phyloP scores from a whole-genome alignment of 2,329 filamentous ascomycete species.

The Thyridium curvatum region DNA sequence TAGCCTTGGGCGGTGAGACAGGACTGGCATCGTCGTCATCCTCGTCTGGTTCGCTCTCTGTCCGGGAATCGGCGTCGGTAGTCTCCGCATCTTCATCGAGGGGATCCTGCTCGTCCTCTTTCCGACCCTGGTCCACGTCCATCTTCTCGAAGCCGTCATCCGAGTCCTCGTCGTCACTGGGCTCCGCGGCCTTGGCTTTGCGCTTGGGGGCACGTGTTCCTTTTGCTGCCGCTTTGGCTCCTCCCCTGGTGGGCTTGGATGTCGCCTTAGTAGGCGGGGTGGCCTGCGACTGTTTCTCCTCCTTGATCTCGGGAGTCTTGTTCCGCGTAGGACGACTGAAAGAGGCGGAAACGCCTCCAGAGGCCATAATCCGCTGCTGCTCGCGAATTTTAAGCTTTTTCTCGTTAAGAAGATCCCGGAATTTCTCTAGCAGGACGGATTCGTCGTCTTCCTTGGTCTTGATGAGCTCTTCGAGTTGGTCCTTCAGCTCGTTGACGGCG shows the following conservation, averaged over 20 bases:
- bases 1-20: not conserved
- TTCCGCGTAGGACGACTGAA: not conserved
- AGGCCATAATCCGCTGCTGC: slow-evolving; percentile 56
- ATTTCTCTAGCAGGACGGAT: slow-evolving; percentile 60
- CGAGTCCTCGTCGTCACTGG: slow-evolving; percentile 29
- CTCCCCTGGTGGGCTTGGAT: not conserved
- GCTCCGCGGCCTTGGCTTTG: slow-evolving; percentile 33
- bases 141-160: slow-evolving; percentile 44
- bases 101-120: slow-evolving; percentile 12
- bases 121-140: slow-evolving; percentile 34
- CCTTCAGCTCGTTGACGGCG: slow-evolving; percentile 51
- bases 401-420: slow-evolving; percentile 64
- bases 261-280: no score
- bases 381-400: slow-evolving; percentile 77
- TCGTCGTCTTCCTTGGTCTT: slow-evolving; percentile 62
- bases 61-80: slow-evolving; percentile 33
- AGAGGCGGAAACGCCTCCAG: slow-evolving; percentile 31
- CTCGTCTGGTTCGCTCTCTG: slow-evolving; percentile 34
- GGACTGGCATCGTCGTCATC: slow-evolving; percentile 25
- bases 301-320: slow-evolving; percentile 4
- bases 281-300: not conserved
- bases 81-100: slow-evolving; percentile 22
- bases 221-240: slow-evolving; percentile 16
- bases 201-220: slow-evolving; percentile 42
- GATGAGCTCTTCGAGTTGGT: slow-evolving; percentile 60